Conservation (phyloP, 805 yeast species). For the Saitoella complicata region DNA sequence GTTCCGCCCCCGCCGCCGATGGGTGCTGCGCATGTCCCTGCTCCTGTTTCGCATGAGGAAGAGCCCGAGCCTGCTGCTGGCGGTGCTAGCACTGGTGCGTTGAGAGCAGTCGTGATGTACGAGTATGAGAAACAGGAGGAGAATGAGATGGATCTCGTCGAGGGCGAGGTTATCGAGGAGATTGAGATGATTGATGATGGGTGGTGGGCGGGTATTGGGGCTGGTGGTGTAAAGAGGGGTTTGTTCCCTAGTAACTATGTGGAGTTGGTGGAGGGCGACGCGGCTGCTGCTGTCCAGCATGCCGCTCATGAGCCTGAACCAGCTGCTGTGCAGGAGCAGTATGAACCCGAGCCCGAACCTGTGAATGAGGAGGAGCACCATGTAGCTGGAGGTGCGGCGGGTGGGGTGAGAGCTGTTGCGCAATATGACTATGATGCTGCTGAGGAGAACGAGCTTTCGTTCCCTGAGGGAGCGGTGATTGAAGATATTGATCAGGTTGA, state of each 20-base stretch:
- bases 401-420: slow-evolving; percentile 40
- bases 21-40: slow-evolving; percentile 18
- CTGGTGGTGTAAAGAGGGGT: slow-evolving; percentile 53
- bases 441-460: slow-evolving; percentile 81
- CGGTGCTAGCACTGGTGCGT: slow-evolving; percentile 8
- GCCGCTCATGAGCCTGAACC: slow-evolving; percentile 1
- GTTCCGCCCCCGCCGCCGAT: neutral
- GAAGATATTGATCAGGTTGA: slow-evolving; percentile 74
- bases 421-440: slow-evolving; percentile 73
- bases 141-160: slow-evolving; percentile 50
- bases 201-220: slow-evolving; percentile 81
- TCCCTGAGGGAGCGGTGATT: slow-evolving; percentile 69
- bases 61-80: slow-evolving; percentile 9
- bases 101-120: slow-evolving; percentile 63
- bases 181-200: slow-evolving; percentile 59
- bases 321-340: slow-evolving; percentile 4
- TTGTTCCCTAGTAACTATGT: slow-evolving; percentile 47
- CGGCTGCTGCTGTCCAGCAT: neutral
- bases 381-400: slow-evolving; percentile 15
- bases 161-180: slow-evolving; percentile 49
- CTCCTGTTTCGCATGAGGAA: slow-evolving; percentile 12
- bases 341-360: slow-evolving; percentile 6
- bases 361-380: slow-evolving; percentile 15
- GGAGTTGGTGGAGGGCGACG: neutral
- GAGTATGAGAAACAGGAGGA: slow-evolving; percentile 65